These are phyloP conservation scores for Apiospora sp. DNA, from an alignment of 2,329 filamentous ascomycete genomes.

Conservation along the genomic window DNA sequence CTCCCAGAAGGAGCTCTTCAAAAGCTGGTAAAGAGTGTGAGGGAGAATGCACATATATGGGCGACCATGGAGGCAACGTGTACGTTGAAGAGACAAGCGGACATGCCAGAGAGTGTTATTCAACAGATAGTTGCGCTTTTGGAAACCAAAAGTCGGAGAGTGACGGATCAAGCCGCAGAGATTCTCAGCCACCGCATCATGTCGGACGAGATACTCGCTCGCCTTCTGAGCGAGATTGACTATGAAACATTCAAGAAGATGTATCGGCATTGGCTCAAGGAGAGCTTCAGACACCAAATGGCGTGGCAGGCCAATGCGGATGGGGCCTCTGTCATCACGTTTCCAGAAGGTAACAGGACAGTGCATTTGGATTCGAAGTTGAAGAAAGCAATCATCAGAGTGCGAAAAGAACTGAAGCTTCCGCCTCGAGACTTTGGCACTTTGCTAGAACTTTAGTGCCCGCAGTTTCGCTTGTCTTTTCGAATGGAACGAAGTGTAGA, in stretches of 20 bases:
- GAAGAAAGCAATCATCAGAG: background rate
- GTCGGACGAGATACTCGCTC: background rate
- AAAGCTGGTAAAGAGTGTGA: too few species aligned
- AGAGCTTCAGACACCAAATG: background rate
- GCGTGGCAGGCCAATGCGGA: background rate
- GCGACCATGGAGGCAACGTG: too few species aligned
- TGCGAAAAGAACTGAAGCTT: background rate
- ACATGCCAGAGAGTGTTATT: too few species aligned
- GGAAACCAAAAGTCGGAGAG: too few species aligned
- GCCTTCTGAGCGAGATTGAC: background rate
- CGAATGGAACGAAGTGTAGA: too few species aligned
- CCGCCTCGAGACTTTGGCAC: background rate
- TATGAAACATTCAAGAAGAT: background rate
- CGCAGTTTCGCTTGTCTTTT: background rate
- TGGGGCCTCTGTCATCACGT: background rate
- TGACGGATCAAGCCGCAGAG: too few species aligned
- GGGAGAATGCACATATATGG: too few species aligned
- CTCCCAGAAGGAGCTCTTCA: too few species aligned
- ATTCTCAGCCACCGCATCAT: background rate
- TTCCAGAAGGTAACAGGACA: background rate
- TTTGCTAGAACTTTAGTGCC: background rate
- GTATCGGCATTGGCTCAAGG: background rate
- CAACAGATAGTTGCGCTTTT: too few species aligned
- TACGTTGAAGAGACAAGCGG: too few species aligned
- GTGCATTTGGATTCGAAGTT: background rate